Evolutionary conservation across 371 early-diverging fungal species (phyloP).

Genomic region (Syncephalis plumigaleata): DNA sequence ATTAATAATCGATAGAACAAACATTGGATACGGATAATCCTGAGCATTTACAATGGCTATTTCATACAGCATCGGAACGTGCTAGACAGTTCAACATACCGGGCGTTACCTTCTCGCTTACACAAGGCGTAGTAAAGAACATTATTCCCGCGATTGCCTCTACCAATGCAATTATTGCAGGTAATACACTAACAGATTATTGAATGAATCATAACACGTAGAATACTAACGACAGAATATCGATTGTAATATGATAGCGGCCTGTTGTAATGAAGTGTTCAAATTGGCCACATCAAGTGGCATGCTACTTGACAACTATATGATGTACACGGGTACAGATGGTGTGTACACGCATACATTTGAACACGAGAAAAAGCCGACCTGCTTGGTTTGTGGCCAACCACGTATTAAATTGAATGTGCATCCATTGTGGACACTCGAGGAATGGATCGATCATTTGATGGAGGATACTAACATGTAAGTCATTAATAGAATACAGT

Average conservation of each 20-base stretch:
- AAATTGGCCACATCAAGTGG: conserved; percentile 70
- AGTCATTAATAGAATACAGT: conserved; percentile 6
- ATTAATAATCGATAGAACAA: conserved; percentile 17
- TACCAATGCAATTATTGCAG: conserved; percentile 54
- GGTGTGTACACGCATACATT: conserved; percentile 86
- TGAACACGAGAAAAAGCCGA: conserved; percentile 58
- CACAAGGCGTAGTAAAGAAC: conserved; percentile 88
- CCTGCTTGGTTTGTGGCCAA: conserved; percentile 84
- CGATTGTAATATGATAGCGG: too few relatives aligned
- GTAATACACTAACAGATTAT: conserved; percentile 9
- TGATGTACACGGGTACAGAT: conserved; percentile 87
- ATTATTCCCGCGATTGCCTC: conserved; percentile 59
- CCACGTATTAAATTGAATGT: conserved; percentile 20
- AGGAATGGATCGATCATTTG: conserved; percentile 55
- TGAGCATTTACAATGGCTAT: conserved; percentile 79
- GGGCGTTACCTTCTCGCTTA: conserved; percentile 82
- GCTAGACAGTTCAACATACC: conserved; percentile 66
- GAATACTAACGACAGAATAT: too few relatives aligned
- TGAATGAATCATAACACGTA: background rate
- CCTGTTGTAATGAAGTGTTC: conserved; percentile 87
- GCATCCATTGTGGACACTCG: conserved; percentile 23
- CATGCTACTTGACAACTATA: conserved; percentile 72
- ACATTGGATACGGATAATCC: conserved; percentile 86
- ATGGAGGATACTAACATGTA: conserved; percentile 55
- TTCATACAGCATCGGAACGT: conserved; percentile 48